Evolutionary conservation across 495 filamentous ascomycete species (phyloP).

Genomic region (Immersiella caudata): DNA sequence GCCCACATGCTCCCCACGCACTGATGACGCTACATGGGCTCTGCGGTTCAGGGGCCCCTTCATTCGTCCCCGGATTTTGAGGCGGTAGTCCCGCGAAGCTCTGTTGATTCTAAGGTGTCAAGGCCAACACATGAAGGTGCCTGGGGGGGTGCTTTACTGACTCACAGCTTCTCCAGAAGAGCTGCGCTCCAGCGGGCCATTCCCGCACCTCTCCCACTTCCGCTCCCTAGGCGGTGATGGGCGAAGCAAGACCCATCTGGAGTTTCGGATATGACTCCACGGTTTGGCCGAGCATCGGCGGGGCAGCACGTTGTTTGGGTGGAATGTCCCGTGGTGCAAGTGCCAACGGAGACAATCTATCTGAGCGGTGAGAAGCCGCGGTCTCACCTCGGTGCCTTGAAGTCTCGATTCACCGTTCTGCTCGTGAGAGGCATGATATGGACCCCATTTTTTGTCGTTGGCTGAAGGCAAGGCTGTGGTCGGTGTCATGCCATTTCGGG

Average conservation of each 20-base stretch:
- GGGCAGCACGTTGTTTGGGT: neutral
- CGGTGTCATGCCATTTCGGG: neutral
- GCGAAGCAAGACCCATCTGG: neutral
- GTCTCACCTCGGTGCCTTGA: conserved; percentile 9
- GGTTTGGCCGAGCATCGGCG: neutral
- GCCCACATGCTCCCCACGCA: conserved; percentile 23
- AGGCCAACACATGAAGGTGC: conserved; percentile 11
- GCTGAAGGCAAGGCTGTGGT: neutral
- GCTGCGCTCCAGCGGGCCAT: conserved; percentile 13
- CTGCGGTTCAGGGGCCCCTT: conserved; percentile 10
- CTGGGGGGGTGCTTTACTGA: conserved; percentile 1
- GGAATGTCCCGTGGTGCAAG: neutral
- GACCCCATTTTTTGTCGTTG: neutral
- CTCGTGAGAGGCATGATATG: neutral
- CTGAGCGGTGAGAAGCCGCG: conserved; percentile 7
- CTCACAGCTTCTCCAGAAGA: conserved; percentile 15
- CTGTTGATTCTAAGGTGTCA: conserved; percentile 23
- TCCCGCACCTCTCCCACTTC: conserved; percentile 8
- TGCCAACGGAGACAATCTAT: conserved; percentile 1
- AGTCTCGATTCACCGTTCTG: neutral
- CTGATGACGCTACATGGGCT: conserved; percentile 23
- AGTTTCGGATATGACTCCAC: neutral
- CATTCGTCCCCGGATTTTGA: conserved; percentile 23
- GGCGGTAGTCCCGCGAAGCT: conserved; percentile 20
- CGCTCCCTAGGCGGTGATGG: neutral